Evolutionary conservation across 306 rosid genomes (phyloP).

Genomic region (Aeschynomene evenia): DNA sequence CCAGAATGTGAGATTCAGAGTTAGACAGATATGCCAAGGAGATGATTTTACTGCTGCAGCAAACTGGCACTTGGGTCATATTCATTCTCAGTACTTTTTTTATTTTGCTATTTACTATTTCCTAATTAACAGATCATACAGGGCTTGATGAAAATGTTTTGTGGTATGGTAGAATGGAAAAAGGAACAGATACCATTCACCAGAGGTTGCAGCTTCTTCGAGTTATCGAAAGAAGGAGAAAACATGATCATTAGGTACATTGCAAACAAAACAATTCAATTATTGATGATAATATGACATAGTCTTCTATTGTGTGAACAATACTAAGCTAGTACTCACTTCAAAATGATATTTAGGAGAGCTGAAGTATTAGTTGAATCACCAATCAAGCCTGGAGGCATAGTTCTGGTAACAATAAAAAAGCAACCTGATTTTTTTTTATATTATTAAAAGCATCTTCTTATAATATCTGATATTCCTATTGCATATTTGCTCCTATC

Average conservation of each 20-base stretch:
- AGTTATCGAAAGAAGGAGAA: constrained; percentile 48
- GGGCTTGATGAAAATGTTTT: constrained; percentile 7
- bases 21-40: constrained; percentile 52
- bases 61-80: constrained; percentile 73
- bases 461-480: neutral
- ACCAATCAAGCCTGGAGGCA: constrained; percentile 74
- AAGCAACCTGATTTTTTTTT: neutral
- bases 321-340: constrained; percentile 39
- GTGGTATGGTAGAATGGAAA: constrained; percentile 66
- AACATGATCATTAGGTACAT: constrained; percentile 47
- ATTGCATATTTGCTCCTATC: neutral
- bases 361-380: constrained; percentile 77
- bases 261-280: neutral
- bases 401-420: constrained; percentile 60
- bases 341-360: constrained; percentile 45
- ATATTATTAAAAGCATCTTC: neutral
- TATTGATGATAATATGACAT: too few relatives aligned
- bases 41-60: constrained; percentile 55
- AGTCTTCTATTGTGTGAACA: neutral
- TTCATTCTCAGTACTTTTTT: constrained; percentile 7
- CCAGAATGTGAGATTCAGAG: constrained; percentile 58
- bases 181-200: constrained; percentile 66
- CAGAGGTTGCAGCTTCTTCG: constrained; percentile 81
- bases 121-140: neutral
- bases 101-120: neutral